phyloP scores from a whole-genome alignment of 306 rosid species.

The Gastrolobium bilobum region DNA sequence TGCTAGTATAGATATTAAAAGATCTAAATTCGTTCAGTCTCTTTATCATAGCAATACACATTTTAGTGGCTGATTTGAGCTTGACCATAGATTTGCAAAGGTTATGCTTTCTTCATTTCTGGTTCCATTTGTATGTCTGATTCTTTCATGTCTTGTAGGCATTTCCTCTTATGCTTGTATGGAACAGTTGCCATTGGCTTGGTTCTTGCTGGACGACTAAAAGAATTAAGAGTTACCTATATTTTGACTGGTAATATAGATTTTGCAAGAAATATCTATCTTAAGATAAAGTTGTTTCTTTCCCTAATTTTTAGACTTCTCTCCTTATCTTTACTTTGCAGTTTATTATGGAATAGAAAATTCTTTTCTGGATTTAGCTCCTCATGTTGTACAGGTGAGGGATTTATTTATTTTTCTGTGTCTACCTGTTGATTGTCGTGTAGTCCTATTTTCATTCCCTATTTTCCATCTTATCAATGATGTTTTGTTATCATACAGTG shows the following conservation, averaged over 20 bases:
- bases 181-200: slow-evolving; percentile 76
- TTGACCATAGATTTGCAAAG: slow-evolving; percentile 26
- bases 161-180: slow-evolving; percentile 85
- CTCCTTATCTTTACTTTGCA: slow-evolving; percentile 53
- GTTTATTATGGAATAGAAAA: slow-evolving; percentile 87
- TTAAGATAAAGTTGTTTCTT: slow-evolving; percentile 38
- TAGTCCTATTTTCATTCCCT: slow-evolving; percentile 19
- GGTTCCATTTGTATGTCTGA: slow-evolving; percentile 39
- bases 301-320: slow-evolving; percentile 45
- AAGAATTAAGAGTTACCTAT: slow-evolving; percentile 70
- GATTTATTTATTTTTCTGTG: slow-evolving; percentile 11
- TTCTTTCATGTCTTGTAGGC: slow-evolving; percentile 73
- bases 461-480: slow-evolving; percentile 35
- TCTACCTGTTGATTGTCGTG: slow-evolving; percentile 24
- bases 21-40: slow-evolving; percentile 26
- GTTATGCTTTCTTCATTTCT: slow-evolving; percentile 30
- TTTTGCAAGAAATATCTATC: slow-evolving; percentile 32
- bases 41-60: slow-evolving; percentile 17
- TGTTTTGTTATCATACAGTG: slow-evolving; percentile 65
- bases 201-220: slow-evolving; percentile 82
- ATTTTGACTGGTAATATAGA: slow-evolving; percentile 76
- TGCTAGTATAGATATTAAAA: slow-evolving; percentile 16
- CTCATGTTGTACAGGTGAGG: slow-evolving; percentile 85
- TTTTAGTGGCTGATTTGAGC: slow-evolving; percentile 39
- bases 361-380: slow-evolving; percentile 73